Evolutionary conservation across 2,329 filamentous ascomycete genomes (phyloP), one percentile per base, ranked within the genome.

Genomic region (Penicillium sp.): DNA sequence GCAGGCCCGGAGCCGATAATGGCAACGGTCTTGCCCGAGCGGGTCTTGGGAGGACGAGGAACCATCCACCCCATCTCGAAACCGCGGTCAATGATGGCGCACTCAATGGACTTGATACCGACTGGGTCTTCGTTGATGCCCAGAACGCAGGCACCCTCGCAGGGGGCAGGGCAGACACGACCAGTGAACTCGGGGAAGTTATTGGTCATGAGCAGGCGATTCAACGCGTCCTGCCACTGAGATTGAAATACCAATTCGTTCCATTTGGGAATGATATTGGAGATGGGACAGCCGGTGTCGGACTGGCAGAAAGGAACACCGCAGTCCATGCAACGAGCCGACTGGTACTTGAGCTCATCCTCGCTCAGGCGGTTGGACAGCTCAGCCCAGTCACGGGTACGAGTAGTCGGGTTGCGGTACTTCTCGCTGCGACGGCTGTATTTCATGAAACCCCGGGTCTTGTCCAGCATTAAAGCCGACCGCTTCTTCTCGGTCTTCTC

Each of bases 51-150:
- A 46, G 87, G 87, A 3, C 77, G 77, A 56, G 92, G 91, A 18
- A 95, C 78, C 88, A 97, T 95, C 92, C 92, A 97, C 56, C 92
- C 92, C 89, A 88, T 95, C 70, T 96, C 91, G 66, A 96, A 97
- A 41, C 92, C 92, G 58, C 92, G 89, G 67, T 97, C 92, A 59
- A 97, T 96, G 67, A 97, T 96, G 54, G 92, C 92, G 68, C 92
- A 96, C 70, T 97, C 92, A 55, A 97, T 95, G 0, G 89, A 95
- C 78, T 97, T 97, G 79, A 97, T 97, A 58, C 92, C 92, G 33
- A 97, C 92, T 3, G 92, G 91, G 61, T 96, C 91, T 69, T 95
- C 91, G 65, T 95, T 96, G 75, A 97, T 97, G 42, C 92, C 92
- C 40, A 97, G 80, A 52, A 96, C 92, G 66, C 92, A 97, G 51